A percentile compares a stretch with the other conserved stretches of the same genome.
These are phyloP conservation scores for Coemansia javaensis DNA, from an alignment of 192 early-diverging fungal species.

Conservation along the genomic window DNA sequence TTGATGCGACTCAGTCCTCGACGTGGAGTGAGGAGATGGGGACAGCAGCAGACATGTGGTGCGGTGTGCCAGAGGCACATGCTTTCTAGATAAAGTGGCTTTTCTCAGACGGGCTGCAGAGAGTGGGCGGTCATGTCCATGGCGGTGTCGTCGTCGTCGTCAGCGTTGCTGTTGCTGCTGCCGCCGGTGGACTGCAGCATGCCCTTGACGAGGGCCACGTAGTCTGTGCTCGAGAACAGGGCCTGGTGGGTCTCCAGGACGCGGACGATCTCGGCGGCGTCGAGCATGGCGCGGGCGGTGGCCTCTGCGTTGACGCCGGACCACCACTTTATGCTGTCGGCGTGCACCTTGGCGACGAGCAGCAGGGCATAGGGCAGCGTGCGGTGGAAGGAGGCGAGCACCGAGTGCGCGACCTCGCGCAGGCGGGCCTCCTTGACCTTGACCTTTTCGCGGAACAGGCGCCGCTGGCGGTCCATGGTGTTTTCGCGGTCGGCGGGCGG, in stretches of 20 bases:
- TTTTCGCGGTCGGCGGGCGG: neutral
- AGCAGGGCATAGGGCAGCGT: slow-evolving; percentile 45
- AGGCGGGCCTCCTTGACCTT: slow-evolving; percentile 31
- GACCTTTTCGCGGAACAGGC: slow-evolving; percentile 38
- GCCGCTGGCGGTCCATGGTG: slow-evolving; percentile 14
- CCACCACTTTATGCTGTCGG: slow-evolving; percentile 49
- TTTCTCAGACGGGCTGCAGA: too few species aligned
- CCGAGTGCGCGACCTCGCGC: slow-evolving; percentile 32
- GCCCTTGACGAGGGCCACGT: slow-evolving; percentile 44
- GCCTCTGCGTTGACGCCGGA: slow-evolving; percentile 23
- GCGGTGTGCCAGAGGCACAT: too few species aligned
- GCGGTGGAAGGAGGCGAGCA: slow-evolving; percentile 42
- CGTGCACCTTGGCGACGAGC: slow-evolving; percentile 41
- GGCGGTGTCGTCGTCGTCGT: too few species aligned
- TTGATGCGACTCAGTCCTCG: too few species aligned
- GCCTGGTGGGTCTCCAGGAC: slow-evolving; percentile 45
- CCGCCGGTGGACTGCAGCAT: slow-evolving; percentile 19
- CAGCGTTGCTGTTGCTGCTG: too few species aligned
- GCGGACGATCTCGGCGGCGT: slow-evolving; percentile 23
- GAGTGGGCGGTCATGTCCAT: too few species aligned
- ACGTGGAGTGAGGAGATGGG: too few species aligned
- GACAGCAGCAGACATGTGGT: too few species aligned
- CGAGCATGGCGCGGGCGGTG: slow-evolving; percentile 32
- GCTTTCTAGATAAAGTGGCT: too few species aligned
- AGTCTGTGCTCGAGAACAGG: slow-evolving; percentile 40